Evolutionary conservation across 2,329 filamentous ascomycete genomes (phyloP).

Genomic region (Cucurbitaria berberidis): DNA sequence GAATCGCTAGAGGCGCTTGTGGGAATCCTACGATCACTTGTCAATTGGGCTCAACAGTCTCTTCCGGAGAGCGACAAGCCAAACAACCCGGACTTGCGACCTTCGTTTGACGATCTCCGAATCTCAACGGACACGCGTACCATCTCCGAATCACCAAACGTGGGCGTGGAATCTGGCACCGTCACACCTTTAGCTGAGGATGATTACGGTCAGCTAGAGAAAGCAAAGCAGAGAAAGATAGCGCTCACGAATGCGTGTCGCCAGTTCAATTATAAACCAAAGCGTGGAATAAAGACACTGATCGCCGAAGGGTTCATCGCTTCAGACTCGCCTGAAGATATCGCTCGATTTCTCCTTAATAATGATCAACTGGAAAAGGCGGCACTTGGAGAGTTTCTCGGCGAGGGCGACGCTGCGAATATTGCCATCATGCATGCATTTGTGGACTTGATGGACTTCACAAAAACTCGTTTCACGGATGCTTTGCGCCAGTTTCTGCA

Average conservation of each 20-base stretch:
- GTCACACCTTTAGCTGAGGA: conserved; percentile 68
- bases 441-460: conserved; percentile 93
- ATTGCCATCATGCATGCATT: conserved; percentile 99
- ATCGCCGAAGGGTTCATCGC: conserved; percentile 86
- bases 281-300: conserved; percentile 85
- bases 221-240: conserved; percentile 91
- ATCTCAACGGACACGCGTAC: conserved; percentile 77
- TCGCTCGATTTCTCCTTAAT: conserved; percentile 79
- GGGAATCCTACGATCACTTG: conserved; percentile 84
- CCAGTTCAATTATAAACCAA: conserved; percentile 98
- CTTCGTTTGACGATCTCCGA: conserved; percentile 66
- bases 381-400: conserved; percentile 90
- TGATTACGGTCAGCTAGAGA: conserved; percentile 92
- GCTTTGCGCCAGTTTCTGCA: conserved; percentile 90
- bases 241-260: conserved; percentile 86
- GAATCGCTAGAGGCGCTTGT: conserved; percentile 87
- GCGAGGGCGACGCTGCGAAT: conserved; percentile 90
- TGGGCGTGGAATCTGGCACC: conserved; percentile 57
- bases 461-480: conserved; percentile 89
- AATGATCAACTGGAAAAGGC: conserved; percentile 90
- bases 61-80: conserved; percentile 57
- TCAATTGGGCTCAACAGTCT: conserved; percentile 86
- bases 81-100: conserved; percentile 52
- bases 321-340: conserved; percentile 77
- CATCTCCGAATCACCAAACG: conserved; percentile 65